A percentile compares a stretch with the other conserved stretches of the same genome.
These are phyloP conservation scores for Pulveroboletus ravenelii DNA, from an alignment of 768 basidiomycete genomes.

Conservation along the genomic window DNA sequence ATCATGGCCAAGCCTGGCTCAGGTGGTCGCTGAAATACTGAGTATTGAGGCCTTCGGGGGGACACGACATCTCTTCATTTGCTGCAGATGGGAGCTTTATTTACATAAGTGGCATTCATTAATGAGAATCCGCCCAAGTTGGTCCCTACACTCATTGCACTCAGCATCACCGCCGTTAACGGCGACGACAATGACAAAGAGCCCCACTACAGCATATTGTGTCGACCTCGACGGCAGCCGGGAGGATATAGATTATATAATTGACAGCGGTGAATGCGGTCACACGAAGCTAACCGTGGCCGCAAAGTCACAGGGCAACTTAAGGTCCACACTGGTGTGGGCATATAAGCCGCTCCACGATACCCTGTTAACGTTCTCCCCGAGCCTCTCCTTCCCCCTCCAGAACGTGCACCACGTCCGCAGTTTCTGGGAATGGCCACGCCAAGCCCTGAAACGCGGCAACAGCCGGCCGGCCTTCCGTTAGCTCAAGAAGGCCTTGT, in stretches of 20 bases:
- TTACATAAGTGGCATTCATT: neutral
- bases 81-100: neutral
- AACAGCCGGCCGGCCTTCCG: conserved; percentile 33
- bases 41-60: too few species aligned
- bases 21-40: too few species aligned
- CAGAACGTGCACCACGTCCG: conserved; percentile 1
- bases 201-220: neutral
- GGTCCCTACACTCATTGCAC: neutral
- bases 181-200: neutral
- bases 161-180: neutral
- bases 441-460: conserved; percentile 49
- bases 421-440: conserved; percentile 24
- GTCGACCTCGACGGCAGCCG: neutral
- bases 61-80: too few species aligned
- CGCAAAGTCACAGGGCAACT: conserved; percentile 1
- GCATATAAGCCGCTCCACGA: conserved; percentile 2
- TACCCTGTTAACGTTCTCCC: neutral
- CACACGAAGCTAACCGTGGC: neutral
- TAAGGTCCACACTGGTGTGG: neutral
- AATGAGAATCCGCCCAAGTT: neutral
- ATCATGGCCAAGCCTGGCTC: too few species aligned
- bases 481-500: neutral
- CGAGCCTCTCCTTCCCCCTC: neutral
- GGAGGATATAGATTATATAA: conserved; percentile 10
- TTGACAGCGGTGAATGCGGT: neutral